Percentiles rank a stretch among this genome's conserved stretches.
Evolutionary conservation across 2,329 filamentous ascomycete species (phyloP).

Genomic region (Pseudogymnoascus sp.): DNA sequence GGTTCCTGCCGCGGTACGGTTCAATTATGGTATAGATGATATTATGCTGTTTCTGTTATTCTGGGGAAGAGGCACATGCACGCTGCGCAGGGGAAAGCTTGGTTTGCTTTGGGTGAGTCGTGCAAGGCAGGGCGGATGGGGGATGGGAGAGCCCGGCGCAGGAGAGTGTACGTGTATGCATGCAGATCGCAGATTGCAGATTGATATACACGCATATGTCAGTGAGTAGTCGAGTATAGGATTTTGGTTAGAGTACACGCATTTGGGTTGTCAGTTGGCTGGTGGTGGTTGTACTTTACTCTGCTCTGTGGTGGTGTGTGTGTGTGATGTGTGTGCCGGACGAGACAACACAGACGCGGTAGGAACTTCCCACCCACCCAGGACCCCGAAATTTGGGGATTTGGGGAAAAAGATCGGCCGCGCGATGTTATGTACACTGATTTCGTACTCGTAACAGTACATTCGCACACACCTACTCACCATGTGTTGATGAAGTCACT

Average conservation of each 20-base stretch:
- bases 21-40: too few relatives aligned
- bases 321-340: background rate
- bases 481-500: background rate
- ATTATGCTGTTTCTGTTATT: too few relatives aligned
- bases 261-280: too few relatives aligned
- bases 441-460: background rate
- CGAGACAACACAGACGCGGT: background rate
- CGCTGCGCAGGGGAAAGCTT: background rate
- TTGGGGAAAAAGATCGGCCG: background rate
- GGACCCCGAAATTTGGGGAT: background rate
- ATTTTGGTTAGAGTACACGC: too few relatives aligned
- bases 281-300: too few relatives aligned
- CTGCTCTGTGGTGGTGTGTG: too few relatives aligned
- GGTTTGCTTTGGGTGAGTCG: background rate
- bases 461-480: too few relatives aligned
- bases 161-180: background rate
- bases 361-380: too few relatives aligned
- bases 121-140: background rate
- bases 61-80: background rate
- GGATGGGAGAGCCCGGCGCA: background rate
- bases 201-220: background rate
- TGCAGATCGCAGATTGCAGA: background rate
- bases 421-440: background rate
- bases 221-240: background rate
- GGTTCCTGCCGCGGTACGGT: background rate